Evolutionary conservation across 2,329 filamentous ascomycete species (phyloP).

Genomic region (Trichophyton equinum): DNA sequence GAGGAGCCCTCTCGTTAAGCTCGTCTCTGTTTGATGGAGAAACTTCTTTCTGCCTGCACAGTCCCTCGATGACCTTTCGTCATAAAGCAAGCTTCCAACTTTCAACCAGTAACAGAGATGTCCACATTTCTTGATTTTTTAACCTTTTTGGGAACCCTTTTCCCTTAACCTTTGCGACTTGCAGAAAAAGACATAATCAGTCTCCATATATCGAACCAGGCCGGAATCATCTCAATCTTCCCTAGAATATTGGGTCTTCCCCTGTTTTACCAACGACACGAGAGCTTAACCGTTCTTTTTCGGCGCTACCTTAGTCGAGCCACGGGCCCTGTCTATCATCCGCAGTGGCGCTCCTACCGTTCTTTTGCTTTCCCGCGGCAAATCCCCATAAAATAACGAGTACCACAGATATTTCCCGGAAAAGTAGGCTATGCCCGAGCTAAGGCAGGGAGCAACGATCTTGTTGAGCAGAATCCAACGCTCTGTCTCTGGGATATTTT

Average conservation of each 20-base stretch:
- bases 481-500: not conserved
- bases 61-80: not conserved
- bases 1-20: not conserved
- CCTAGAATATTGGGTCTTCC: not conserved
- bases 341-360: slow-evolving; percentile 2
- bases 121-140: not conserved
- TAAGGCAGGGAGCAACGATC: not conserved
- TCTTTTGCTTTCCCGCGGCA: slow-evolving; percentile 4
- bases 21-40: not conserved
- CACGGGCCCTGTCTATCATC: slow-evolving; percentile 5
- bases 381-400: slow-evolving; percentile 1
- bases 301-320: slow-evolving; percentile 3
- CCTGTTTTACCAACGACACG: slow-evolving; percentile 3
- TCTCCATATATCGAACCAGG: not conserved
- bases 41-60: not conserved
- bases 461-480: not conserved
- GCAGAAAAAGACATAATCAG: not conserved
- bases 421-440: not conserved
- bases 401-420: not conserved
- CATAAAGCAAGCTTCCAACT: not conserved
- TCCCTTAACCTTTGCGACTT: not conserved
- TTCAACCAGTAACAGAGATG: not conserved
- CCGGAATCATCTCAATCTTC: not conserved
- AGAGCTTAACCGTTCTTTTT: not conserved
- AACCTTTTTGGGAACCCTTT: not conserved